Percentiles rank a stretch among this genome's conserved stretches.
phyloP scores from a whole-genome alignment of 176 grass and related monocot genomes.

The Aegilops umbellulata region DNA sequence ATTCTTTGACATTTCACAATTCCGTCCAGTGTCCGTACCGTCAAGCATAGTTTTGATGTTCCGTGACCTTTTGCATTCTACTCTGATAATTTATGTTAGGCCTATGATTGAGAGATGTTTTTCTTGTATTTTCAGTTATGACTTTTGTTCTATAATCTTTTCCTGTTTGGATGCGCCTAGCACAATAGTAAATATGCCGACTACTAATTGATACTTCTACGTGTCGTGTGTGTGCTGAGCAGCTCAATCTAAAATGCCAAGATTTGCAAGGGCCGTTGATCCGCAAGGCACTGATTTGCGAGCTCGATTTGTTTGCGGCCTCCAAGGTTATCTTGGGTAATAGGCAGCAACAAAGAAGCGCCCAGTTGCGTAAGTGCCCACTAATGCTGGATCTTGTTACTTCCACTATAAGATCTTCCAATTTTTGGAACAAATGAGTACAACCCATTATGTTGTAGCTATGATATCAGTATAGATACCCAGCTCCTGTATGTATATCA shows the following conservation, averaged over 20 bases:
- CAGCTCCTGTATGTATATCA: no score
- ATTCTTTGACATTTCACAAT: no score
- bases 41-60: no score
- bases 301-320: constrained; percentile 48
- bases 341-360: constrained; percentile 39
- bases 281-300: constrained; percentile 55
- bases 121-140: no score
- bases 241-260: constrained; percentile 81
- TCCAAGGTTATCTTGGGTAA: constrained; percentile 65
- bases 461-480: no score
- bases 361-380: constrained; percentile 47
- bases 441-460: not conserved
- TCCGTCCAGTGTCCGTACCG: no score
- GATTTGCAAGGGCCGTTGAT: constrained; percentile 71
- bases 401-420: not conserved
- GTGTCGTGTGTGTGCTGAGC: not conserved
- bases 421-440: not conserved
- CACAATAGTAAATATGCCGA: not conserved
- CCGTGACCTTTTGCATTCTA: no score
- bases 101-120: no score
- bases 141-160: no score
- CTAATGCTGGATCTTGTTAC: not conserved
- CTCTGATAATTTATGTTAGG: no score
- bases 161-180: not conserved
- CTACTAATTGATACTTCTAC: not conserved